Percentiles rank a stretch among this genome's conserved stretches.
Conservation (phyloP, 2,329 filamentous ascomycete genomes). For the Colletotrichum filicis region DNA sequence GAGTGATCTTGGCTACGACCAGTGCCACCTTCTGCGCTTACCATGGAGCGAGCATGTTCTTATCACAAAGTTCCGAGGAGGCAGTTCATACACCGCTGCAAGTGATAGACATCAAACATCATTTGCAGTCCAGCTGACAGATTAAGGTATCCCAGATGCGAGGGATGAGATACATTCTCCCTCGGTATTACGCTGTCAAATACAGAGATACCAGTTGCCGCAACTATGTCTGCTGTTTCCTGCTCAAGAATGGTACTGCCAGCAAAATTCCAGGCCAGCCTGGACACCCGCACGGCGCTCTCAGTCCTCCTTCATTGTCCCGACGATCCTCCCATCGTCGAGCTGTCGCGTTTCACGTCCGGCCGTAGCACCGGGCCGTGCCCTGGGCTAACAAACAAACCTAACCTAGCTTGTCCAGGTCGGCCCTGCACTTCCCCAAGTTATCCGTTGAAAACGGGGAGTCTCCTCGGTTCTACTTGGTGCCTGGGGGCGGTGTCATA, state of each 20-base stretch:
- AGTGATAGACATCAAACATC: background rate
- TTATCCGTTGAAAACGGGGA: background rate
- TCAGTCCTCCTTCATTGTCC: slow-evolving; percentile 25
- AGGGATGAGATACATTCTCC: background rate
- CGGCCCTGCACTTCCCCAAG: slow-evolving; percentile 17
- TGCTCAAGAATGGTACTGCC: background rate
- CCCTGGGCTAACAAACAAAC: background rate
- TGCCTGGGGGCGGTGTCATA: slow-evolving; percentile 1
- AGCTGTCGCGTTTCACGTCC: slow-evolving; percentile 32
- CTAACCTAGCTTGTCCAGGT: background rate
- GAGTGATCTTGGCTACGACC: slow-evolving; percentile 4
- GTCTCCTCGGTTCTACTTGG: background rate
- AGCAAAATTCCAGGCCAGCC: background rate
- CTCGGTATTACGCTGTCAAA: slow-evolving; percentile 11
- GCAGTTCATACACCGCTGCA: background rate
- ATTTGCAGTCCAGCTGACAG: background rate
- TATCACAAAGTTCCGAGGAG: background rate
- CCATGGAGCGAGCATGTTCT: background rate
- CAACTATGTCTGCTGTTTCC: background rate
- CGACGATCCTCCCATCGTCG: slow-evolving; percentile 16
- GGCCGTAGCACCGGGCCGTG: slow-evolving; percentile 29
- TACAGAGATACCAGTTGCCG: background rate
- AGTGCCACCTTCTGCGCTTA: slow-evolving; percentile 9
- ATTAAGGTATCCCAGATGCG: background rate
- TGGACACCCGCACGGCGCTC: background rate